Evolutionary conservation across 2,329 filamentous ascomycete genomes (phyloP), one percentile per base, ranked within the genome.

Genomic region (Cladosporium halotolerans): DNA sequence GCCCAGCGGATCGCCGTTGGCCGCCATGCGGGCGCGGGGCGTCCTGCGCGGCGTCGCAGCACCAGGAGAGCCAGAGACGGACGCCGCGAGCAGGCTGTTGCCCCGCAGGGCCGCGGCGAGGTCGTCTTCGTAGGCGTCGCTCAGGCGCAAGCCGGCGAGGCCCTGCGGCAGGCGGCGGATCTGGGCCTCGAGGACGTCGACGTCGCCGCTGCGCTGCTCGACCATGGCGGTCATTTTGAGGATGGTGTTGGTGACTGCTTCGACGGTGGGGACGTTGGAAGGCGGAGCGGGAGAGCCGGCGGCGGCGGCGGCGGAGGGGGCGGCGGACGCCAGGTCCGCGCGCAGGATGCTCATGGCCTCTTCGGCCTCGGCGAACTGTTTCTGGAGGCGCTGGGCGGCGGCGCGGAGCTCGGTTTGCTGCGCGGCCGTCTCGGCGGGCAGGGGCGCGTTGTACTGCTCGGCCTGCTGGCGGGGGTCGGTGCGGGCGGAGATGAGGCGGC

Each of bases 211-310:
- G 67, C 89, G 88, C 72, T 89, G 89, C 75, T 97, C 89, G 0
- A 88, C 88, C 85, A 96, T 92, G 55, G 77, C 81, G 33, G 91
- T 96, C 86, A 99, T 91, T 66, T 93, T 96, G 54, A 78, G 77
- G 60, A 99, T 95, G 1, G 93, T 99, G 55, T 88, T 88, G 61
- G 91, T 85, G 16, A 99, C 88, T 0, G 89, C 89, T 62, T 96
- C 93, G 9, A 96, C 88, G 0, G 91, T 96, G 0, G 93, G 93
- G 4, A 85, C 80, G 47, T 78, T 55, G n/a, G 41, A 76, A 11
- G 34, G 9, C 5, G 4, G 10, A 11, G 34, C 6, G 1, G 63
- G 60, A 19, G 59, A 60, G 2, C 57, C 60, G 16, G 64, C 64
- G 9, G 31, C 43, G 28, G 66, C 79, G 40, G 73, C 72, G 28